These are phyloP conservation scores for Tuber calosporum DNA, from an alignment of 495 filamentous ascomycete genomes.

Conservation along the genomic window DNA sequence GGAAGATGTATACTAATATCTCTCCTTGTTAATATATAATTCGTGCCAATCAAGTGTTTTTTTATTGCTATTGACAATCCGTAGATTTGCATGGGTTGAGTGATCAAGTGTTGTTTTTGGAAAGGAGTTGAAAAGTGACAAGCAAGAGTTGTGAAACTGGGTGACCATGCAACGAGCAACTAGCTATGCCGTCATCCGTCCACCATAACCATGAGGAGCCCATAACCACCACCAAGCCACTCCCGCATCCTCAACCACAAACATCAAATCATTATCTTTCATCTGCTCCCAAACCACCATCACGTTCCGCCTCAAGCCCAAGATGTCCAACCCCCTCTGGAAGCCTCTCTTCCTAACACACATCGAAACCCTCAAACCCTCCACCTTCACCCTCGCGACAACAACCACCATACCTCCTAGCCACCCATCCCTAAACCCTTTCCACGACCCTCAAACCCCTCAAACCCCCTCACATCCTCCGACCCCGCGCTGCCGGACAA, in stretches of 20 bases:
- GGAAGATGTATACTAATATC: not conserved
- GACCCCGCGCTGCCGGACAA: conserved; percentile 56
- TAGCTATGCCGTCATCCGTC: conserved; percentile 6
- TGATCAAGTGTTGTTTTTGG: not conserved
- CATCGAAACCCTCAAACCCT: conserved; percentile 49
- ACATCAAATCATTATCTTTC: not conserved
- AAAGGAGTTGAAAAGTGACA: not conserved
- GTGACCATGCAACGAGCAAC: not conserved
- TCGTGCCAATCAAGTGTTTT: not conserved
- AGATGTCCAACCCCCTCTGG: conserved; percentile 46
- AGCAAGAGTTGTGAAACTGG: not conserved
- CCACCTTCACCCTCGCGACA: conserved; percentile 58
- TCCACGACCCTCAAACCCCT: conserved; percentile 57
- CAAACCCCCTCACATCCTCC: conserved; percentile 49
- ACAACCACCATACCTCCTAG: conserved; percentile 40
- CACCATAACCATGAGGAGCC: not conserved
- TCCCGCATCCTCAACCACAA: not conserved
- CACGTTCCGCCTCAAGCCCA: conserved; percentile 40
- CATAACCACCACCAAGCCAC: not conserved
- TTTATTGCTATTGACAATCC: not conserved
- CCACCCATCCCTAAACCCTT: conserved; percentile 51
- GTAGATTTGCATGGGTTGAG: not conserved
- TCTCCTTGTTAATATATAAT: conserved; percentile 5
- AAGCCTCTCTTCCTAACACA: conserved; percentile 52
- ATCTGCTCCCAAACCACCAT: conserved; percentile 10